Percentiles rank a stretch among this genome's conserved stretches.
These are phyloP conservation scores for Casuarina glauca DNA, from an alignment of 306 rosid genomes.

Conservation along the genomic window DNA sequence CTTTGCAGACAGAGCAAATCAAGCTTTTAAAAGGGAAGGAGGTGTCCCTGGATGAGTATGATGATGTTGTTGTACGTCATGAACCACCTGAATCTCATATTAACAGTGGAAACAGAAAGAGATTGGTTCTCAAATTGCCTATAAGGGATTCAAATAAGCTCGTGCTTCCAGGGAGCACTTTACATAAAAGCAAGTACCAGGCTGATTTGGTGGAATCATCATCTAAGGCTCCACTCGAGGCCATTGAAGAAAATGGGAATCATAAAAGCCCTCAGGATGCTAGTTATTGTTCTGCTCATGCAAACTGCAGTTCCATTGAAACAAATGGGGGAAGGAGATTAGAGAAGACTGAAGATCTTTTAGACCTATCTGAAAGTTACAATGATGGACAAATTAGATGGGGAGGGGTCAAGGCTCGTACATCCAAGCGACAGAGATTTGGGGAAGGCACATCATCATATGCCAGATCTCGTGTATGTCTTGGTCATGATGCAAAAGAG, in stretches of 20 bases:
- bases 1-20: slow-evolving; percentile 45
- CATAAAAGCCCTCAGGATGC: slow-evolving; percentile 35
- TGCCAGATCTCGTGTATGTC: slow-evolving; percentile 40
- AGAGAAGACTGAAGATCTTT: slow-evolving; percentile 33
- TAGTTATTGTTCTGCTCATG: slow-evolving; percentile 34
- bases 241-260: slow-evolving; percentile 36
- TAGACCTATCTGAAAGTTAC: slow-evolving; percentile 41
- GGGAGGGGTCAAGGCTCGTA: slow-evolving; percentile 82
- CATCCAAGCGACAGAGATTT: slow-evolving; percentile 60
- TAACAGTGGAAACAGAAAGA: slow-evolving; percentile 54
- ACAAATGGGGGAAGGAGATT: slow-evolving; percentile 38
- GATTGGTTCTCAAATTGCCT: slow-evolving; percentile 77
- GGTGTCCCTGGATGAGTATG: slow-evolving; percentile 47
- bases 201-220: slow-evolving; percentile 65
- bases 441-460: slow-evolving; percentile 55
- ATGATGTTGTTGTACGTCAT: slow-evolving; percentile 38
- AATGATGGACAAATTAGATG: slow-evolving; percentile 63
- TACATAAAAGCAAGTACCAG: slow-evolving; percentile 35
- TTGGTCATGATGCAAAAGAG: slow-evolving; percentile 44
- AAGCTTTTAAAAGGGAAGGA: slow-evolving; percentile 73
- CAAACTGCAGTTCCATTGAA: slow-evolving; percentile 35
- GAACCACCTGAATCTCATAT: slow-evolving; percentile 46
- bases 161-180: slow-evolving; percentile 19
- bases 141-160: slow-evolving; percentile 50
- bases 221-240: slow-evolving; percentile 52